Percentiles rank a stretch among this genome's conserved stretches.
Evolutionary conservation across 129 eudicot species (phyloP).

Genomic region (carrot (Daucus carota)): DH1_v3.0 NC_030384.2:45281001-45281500

Average conservation of each 20-base stretch:
- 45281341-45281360: constrained; percentile 35
- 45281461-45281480: constrained; percentile 16
- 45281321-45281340: constrained; percentile 37
- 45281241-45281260: constrained; percentile 55
- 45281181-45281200: constrained; percentile 7
- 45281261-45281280: constrained; percentile 58
- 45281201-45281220: constrained; percentile 23
- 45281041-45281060: background rate
- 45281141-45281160: background rate
- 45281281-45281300: constrained; percentile 54
- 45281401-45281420: constrained; percentile 12
- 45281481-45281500: constrained; percentile 1
- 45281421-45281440: constrained; percentile 16
- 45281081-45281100: background rate
- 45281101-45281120: background rate
- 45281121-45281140: background rate
- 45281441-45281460: constrained; percentile 17
- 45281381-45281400: constrained; percentile 27
- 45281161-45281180: background rate
- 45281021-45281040: background rate
- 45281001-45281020: background rate
- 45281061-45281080: background rate
- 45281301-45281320: constrained; percentile 47
- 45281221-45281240: constrained; percentile 60
- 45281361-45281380: constrained; percentile 46